Conservation (phyloP, 371 early-diverging fungal species). For the Globomyces sp. region DNA sequence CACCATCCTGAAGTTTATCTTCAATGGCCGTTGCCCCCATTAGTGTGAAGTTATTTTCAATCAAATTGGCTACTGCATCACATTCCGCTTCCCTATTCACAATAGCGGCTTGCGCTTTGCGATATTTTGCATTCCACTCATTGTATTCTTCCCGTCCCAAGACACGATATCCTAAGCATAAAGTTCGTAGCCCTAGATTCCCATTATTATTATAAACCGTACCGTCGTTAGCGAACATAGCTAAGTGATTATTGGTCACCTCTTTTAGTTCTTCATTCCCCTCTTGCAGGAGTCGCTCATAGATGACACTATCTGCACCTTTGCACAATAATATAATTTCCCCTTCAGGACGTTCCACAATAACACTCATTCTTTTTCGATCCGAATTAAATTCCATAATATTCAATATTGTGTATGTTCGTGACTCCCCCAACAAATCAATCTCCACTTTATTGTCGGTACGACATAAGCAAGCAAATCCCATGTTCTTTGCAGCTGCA, state of each 20-base stretch:
- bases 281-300: constrained; percentile 60
- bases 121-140: constrained; percentile 65
- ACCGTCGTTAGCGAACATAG: constrained; percentile 38
- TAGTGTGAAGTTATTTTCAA: constrained; percentile 77
- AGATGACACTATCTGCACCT: constrained; percentile 96
- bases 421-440: constrained; percentile 38
- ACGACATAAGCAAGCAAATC: constrained; percentile 78
- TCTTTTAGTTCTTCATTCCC: constrained; percentile 26
- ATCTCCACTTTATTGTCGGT: constrained; percentile 42
- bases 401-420: constrained; percentile 48
- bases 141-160: constrained; percentile 68
- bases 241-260: constrained; percentile 38
- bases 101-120: constrained; percentile 67
- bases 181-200: constrained; percentile 73
- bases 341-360: constrained; percentile 71
- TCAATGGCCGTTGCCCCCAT: constrained; percentile 98
- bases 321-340: constrained; percentile 87
- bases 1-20: constrained; percentile 96
- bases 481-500: constrained; percentile 83
- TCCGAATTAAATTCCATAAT: constrained; percentile 88
- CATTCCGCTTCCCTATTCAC: constrained; percentile 73
- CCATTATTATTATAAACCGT: constrained; percentile 21
- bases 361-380: constrained; percentile 94
- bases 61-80: constrained; percentile 67
- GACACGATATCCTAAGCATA: constrained; percentile 77